phyloP scores from a whole-genome alignment of 2,329 filamentous ascomycete genomes.

The Trichoderma lentiforme region DNA sequence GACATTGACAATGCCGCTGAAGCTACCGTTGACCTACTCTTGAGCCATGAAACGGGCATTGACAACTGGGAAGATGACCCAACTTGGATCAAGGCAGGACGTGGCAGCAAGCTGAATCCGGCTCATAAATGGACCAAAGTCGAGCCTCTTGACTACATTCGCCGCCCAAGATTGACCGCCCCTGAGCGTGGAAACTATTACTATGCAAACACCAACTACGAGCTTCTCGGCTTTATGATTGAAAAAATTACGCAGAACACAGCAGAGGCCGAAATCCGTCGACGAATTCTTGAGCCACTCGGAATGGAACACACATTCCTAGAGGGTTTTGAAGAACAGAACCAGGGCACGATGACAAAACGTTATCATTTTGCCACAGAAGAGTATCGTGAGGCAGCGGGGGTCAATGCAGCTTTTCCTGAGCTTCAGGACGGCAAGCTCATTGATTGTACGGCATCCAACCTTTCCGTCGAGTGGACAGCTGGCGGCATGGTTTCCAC shows the following conservation, averaged over 20 bases:
- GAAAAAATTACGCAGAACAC: constrained; percentile 13
- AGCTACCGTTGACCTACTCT: constrained; percentile 4
- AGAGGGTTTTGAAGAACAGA: constrained; percentile 18
- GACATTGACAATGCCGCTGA: constrained; percentile 16
- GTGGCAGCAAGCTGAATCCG: constrained; percentile 17
- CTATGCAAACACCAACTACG: constrained; percentile 22
- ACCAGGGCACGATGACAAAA: neutral
- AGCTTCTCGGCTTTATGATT: constrained; percentile 19
- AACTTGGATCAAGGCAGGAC: constrained; percentile 15
- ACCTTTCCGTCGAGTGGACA: constrained; percentile 19
- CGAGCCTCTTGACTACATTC: constrained; percentile 20
- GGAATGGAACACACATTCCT: constrained; percentile 16
- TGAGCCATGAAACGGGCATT: constrained; percentile 20
- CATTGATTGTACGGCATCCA: constrained; percentile 19
- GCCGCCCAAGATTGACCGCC: constrained; percentile 17
- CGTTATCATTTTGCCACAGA: constrained; percentile 20
- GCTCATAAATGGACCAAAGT: constrained; percentile 17
- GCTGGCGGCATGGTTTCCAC: constrained; percentile 20
- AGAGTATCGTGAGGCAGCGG: constrained; percentile 13
- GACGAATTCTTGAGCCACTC: constrained; percentile 14
- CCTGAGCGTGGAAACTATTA: constrained; percentile 17
- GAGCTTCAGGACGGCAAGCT: constrained; percentile 8
- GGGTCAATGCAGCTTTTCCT: constrained; percentile 15
- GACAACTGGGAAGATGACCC: constrained; percentile 22
- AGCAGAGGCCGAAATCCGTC: constrained; percentile 17